These are phyloP conservation scores for Plasmodium falciparum DNA, from an alignment of 169 alveolate species.

Conservation along the genomic window DNA sequence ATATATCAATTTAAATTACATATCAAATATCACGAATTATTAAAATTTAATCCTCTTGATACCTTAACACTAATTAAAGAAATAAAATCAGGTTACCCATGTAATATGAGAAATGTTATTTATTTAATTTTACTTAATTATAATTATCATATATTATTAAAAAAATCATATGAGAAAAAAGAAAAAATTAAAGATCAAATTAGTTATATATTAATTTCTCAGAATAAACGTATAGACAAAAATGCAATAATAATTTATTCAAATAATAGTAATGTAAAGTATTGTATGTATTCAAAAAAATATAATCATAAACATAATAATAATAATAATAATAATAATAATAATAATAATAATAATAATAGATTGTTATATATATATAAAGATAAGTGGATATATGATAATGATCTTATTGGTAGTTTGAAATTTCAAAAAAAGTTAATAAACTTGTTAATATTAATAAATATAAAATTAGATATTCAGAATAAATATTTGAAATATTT, in stretches of 20 bases:
- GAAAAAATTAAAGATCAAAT: slow-evolving; percentile 15
- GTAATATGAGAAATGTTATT: slow-evolving; percentile 10
- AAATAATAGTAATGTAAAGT: neutral
- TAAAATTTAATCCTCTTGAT: slow-evolving; percentile 22
- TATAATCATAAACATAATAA: too few species aligned
- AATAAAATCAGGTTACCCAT: slow-evolving; percentile 37
- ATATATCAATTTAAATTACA: slow-evolving; percentile 45
- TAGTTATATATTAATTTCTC: neutral
- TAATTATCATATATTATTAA: slow-evolving; percentile 3
- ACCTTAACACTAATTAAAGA: slow-evolving; percentile 8
- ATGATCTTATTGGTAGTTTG: slow-evolving; percentile 39
- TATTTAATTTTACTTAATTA: slow-evolving; percentile 30
- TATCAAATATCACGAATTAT: slow-evolving; percentile 16
- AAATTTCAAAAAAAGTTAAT: slow-evolving; percentile 18
- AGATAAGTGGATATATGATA: neutral
- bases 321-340: too few species aligned
- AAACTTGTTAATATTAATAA: slow-evolving; percentile 4
- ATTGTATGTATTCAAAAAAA: neutral
- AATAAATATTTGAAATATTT: slow-evolving; percentile 31
- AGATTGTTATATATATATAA: neutral
- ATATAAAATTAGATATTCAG: slow-evolving; percentile 15
- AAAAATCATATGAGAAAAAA: slow-evolving; percentile 32
- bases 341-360: neutral
- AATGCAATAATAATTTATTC: slow-evolving; percentile 1
- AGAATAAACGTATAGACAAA: neutral